phyloP scores from a whole-genome alignment of 208 protist genomes.

The Acanthamoeba triangularis region DNA sequence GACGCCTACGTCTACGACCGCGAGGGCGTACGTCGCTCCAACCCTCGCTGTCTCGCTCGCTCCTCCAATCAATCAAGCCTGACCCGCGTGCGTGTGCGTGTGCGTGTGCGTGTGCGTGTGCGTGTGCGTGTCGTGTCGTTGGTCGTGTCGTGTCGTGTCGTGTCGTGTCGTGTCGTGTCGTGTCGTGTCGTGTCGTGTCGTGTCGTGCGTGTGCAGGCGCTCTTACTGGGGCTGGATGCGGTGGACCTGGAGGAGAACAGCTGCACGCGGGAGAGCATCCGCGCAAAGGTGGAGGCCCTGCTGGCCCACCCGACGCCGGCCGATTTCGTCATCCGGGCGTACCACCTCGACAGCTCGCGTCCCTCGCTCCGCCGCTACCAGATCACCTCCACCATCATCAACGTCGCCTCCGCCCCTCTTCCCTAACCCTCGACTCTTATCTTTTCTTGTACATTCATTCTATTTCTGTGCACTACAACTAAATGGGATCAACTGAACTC shows the following conservation, averaged over 20 bases:
- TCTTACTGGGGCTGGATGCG: no score
- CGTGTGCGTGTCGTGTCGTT: background rate
- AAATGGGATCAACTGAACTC: no score
- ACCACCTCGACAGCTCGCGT: background rate
- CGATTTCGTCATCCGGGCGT: conserved; percentile 3
- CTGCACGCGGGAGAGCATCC: conserved; percentile 39
- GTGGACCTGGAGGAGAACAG: no score
- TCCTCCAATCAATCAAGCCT: background rate
- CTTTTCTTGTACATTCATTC: no score
- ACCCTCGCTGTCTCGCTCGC: background rate
- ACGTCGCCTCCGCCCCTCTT: background rate
- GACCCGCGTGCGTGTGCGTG: background rate
- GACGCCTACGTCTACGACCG: background rate
- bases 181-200: no score
- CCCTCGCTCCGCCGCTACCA: background rate
- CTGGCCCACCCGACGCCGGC: conserved; percentile 21
- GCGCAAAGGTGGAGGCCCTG: background rate
- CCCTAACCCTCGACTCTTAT: no score
- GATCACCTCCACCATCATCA: conserved; percentile 43
- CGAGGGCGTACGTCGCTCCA: background rate
- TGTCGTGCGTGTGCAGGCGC: no score
- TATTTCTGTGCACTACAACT: no score
- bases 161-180: no score
- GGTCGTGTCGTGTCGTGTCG: background rate
- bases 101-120: no score